Percentiles rank a stretch among this genome's conserved stretches.
Conservation (phyloP, 768 basidiomycete genomes). For the Lyophyllum atratum region DNA sequence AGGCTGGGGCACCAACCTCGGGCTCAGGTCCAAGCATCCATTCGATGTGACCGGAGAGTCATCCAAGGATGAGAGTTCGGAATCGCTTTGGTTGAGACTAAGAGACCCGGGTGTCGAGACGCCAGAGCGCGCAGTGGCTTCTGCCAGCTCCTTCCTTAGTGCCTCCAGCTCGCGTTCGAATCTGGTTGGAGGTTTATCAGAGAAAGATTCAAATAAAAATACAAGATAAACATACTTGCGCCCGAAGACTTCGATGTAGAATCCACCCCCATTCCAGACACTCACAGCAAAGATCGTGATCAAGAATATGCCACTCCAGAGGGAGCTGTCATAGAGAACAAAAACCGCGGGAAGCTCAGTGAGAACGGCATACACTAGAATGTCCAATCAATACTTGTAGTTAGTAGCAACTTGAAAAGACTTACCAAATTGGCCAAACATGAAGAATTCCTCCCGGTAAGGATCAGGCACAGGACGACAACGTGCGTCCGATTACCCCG, state of each 20-base stretch:
- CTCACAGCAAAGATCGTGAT: constrained; percentile 81
- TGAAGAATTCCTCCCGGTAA: constrained; percentile 74
- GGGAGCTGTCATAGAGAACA: constrained; percentile 76
- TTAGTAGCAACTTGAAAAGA: constrained; percentile 12
- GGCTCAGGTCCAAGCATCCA: constrained; percentile 11
- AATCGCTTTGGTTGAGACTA: constrained; percentile 14
- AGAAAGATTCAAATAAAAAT: neutral
- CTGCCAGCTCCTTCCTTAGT: constrained; percentile 86
- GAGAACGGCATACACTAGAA: constrained; percentile 78
- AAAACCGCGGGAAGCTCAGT: constrained; percentile 88
- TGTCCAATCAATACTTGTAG: neutral
- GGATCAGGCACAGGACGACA: constrained; percentile 61
- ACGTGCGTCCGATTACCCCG: constrained; percentile 73
- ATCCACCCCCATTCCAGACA: constrained; percentile 96
- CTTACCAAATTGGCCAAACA: constrained; percentile 81
- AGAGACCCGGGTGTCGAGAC: constrained; percentile 47
- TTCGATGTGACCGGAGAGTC: constrained; percentile 10
- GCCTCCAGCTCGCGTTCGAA: constrained; percentile 93
- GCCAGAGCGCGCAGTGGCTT: constrained; percentile 56
- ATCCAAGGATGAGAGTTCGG: constrained; percentile 14
- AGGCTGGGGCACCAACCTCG: constrained; percentile 7
- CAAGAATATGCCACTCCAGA: constrained; percentile 79
- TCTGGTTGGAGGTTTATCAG: constrained; percentile 40
- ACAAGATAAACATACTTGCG: constrained; percentile 70
- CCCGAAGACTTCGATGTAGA: constrained; percentile 96